These are phyloP conservation scores for Fusarium sp. DNA, from an alignment of 2,329 filamentous ascomycete genomes.

Conservation along the genomic window DNA sequence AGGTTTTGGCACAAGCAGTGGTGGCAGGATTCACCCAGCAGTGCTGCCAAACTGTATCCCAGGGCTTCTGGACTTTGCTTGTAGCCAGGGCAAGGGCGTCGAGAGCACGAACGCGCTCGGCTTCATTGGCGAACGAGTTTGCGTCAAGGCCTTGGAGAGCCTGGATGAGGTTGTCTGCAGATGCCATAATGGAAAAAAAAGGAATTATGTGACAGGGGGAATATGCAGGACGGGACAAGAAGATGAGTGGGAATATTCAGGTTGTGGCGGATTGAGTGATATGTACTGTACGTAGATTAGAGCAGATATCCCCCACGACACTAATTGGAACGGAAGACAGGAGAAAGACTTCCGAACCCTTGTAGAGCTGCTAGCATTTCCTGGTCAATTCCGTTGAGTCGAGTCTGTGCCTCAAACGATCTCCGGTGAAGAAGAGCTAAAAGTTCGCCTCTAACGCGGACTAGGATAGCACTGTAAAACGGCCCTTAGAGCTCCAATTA, in stretches of 20 bases:
- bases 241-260: neutral
- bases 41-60: constrained; percentile 55
- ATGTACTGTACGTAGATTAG: neutral
- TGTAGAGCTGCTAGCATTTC: neutral
- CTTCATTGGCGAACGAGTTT: constrained; percentile 48
- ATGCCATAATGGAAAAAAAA: constrained; percentile 31
- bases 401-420: neutral
- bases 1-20: constrained; percentile 51
- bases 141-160: constrained; percentile 43
- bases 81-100: constrained; percentile 49
- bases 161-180: constrained; percentile 42
- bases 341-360: neutral
- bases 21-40: constrained; percentile 50
- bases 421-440: neutral
- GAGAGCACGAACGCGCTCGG: constrained; percentile 48
- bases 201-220: neutral
- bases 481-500: neutral
- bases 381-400: neutral
- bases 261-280: neutral
- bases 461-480: neutral
- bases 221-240: neutral
- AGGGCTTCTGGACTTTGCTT: constrained; percentile 51
- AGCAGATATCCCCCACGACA: neutral
- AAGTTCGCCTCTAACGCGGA: neutral
- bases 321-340: neutral